phyloP scores from a whole-genome alignment of 2,329 filamentous ascomycete species.

The Hymenoscyphus scutula region DNA sequence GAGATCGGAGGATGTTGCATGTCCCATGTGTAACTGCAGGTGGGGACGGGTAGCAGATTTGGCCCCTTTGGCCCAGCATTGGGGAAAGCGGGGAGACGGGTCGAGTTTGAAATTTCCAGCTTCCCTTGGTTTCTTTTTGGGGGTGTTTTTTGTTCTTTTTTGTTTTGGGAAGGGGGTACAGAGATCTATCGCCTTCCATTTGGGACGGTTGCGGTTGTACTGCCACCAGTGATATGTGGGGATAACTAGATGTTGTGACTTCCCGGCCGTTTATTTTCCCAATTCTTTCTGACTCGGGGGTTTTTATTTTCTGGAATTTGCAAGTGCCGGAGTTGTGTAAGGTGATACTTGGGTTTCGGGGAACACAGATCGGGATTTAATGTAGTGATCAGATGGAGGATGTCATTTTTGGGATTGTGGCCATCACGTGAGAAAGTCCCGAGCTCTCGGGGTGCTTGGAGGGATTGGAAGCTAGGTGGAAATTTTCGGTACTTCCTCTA shows the following conservation, averaged over 20 bases:
- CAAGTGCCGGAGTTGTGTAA: background rate
- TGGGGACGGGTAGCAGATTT: background rate
- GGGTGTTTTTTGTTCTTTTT: too few relatives aligned
- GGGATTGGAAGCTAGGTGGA: too few relatives aligned
- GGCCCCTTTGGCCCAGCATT: background rate
- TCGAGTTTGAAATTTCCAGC: background rate
- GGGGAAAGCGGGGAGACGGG: background rate
- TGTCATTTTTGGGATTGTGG: background rate
- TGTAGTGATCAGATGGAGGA: background rate
- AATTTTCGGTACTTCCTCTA: too few relatives aligned
- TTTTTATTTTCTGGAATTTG: background rate
- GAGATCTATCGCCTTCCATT: constrained; percentile 1
- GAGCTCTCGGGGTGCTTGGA: too few relatives aligned
- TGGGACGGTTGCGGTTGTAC: background rate
- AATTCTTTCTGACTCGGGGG: too few relatives aligned
- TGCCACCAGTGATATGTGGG: background rate
- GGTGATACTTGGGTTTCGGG: background rate
- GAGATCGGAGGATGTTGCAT: background rate
- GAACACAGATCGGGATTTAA: background rate
- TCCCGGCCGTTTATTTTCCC: background rate
- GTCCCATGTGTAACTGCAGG: background rate
- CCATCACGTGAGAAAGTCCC: background rate
- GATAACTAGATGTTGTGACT: background rate
- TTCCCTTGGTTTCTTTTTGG: background rate
- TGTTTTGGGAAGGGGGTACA: background rate